phyloP scores from a whole-genome alignment of 768 basidiomycete genomes.

The Suillus discolor region DNA sequence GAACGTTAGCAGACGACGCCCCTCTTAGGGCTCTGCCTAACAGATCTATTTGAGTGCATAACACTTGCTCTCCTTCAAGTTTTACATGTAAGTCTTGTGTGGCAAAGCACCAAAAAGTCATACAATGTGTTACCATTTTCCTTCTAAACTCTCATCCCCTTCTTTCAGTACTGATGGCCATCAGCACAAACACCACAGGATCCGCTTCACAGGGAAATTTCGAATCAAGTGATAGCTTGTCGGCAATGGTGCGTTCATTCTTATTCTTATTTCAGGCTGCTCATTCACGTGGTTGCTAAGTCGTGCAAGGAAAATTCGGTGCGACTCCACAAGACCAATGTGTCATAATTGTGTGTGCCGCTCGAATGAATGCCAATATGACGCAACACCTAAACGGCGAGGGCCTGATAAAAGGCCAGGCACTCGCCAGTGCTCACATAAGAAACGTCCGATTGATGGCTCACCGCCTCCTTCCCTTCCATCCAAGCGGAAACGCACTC shows the following conservation, averaged over 20 bases:
- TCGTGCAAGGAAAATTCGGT: conserved; percentile 83
- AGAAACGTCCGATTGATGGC: conserved; percentile 67
- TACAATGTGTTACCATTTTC: conserved; percentile 26
- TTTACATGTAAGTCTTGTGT: conserved; percentile 40
- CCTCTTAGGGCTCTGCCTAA: too few species aligned
- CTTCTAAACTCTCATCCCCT: conserved; percentile 24
- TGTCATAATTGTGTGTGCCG: conserved; percentile 84
- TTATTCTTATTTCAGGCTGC: conserved; percentile 24
- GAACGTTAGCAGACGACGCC: too few species aligned
- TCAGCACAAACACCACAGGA: conserved; percentile 45
- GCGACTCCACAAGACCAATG: conserved; percentile 79
- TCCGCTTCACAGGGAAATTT: conserved; percentile 54
- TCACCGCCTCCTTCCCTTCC: conserved; percentile 53
- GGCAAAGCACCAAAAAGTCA: conserved; percentile 40
- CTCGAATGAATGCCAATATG: conserved; percentile 78
- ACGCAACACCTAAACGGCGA: conserved; percentile 76
- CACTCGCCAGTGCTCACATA: conserved; percentile 81
- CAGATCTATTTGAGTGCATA: too few species aligned
- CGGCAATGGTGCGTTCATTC: conserved; percentile 70
- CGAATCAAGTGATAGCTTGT: conserved; percentile 79
- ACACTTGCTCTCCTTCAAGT: conserved; percentile 27
- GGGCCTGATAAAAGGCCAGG: conserved; percentile 88
- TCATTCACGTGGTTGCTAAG: conserved; percentile 47
- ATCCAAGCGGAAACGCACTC: conserved; percentile 55
- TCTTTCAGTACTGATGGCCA: conserved; percentile 50